Evolutionary conservation across 371 early-diverging fungal species (phyloP), one percentile per base, ranked within the genome.

Genomic region (Mucor plumbeus): DNA sequence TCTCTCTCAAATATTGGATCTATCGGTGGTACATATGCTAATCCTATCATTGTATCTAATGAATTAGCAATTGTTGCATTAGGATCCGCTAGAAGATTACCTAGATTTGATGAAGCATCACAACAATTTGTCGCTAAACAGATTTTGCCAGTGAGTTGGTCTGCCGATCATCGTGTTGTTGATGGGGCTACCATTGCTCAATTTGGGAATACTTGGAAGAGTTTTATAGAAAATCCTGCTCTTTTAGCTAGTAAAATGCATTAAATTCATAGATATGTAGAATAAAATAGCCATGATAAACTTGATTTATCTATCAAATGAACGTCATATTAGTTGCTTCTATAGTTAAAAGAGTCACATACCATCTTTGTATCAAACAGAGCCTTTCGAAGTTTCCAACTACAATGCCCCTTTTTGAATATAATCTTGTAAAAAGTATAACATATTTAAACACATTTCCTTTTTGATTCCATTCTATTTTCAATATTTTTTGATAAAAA

Each of bases 121-220:
- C 77, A 79, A 8, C 71, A 69, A 3, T 85, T 96, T 7, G 90
- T 91, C 1, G 84, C 90, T 14, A 87, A 87, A 67, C 71, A 85
- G 62, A 78, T 94, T 14, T 73, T 95, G 70, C 85, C 87, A 26
- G 81, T 95, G 10, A 94, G 94, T 81, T 96, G 92, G 90, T 88
- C 92, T n/a, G 98, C 98, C 14, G 98, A 98, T 75, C 98, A 98
- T 79, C 87, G 98, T 34, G 91, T 98, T 21, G 82, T 97, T 62
- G 97, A 97, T 77, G 98, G 98, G 14, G 98, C 97, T 6, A 96
- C 97, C 0, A 85, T 97, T 63, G 97, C 97, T 44, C 84, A 95
- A 64, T 96, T 97, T 78, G 91, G 90, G 10, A 81, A 84, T 59
- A 71, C 77, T 14, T 97, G 94, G 95, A 95, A 94, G 80, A 64